These are phyloP conservation scores for Fusarium stilboides DNA, from an alignment of 2,329 filamentous ascomycete genomes.

Conservation along the genomic window DNA sequence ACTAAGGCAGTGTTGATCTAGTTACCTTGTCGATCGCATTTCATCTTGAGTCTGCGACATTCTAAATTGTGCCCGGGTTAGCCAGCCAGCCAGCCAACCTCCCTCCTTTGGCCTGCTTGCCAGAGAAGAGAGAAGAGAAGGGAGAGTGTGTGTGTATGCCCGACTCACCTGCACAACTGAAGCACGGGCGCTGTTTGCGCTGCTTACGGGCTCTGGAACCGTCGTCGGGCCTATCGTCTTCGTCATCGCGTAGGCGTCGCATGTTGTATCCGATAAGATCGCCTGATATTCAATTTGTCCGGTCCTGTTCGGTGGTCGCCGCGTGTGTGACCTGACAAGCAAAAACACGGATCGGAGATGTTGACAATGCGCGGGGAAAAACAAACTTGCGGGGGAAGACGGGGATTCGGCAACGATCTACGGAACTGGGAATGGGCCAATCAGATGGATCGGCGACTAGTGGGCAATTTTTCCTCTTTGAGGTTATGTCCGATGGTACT, in stretches of 20 bases:
- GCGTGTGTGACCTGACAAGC: background rate
- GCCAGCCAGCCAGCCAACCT: background rate
- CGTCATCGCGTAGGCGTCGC: conserved; percentile 8
- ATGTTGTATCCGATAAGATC: conserved; percentile 12
- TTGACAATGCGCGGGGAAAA: background rate
- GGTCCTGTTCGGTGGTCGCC: background rate
- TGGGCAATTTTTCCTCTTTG: conserved; percentile 1
- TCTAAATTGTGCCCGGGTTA: background rate
- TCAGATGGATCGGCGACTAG: background rate
- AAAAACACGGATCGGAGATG: conserved; percentile 7
- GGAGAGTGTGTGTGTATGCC: background rate
- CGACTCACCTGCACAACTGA: conserved; percentile 11
- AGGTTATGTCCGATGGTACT: conserved; percentile 9
- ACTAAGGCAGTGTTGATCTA: background rate
- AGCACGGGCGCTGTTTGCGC: conserved; percentile 13
- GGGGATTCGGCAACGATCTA: background rate
- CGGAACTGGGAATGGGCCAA: background rate
- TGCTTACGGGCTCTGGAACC: conserved; percentile 10
- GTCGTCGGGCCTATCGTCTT: conserved; percentile 6
- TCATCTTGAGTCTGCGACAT: conserved; percentile 21
- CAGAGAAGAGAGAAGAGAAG: background rate
- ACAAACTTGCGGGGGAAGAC: background rate
- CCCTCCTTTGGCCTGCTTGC: background rate
- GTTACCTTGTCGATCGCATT: conserved; percentile 12
- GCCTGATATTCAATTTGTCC: conserved; percentile 2